Percentiles rank a stretch among this genome's conserved stretches.
Conservation (phyloP, 2,329 filamentous ascomycete species). For the Diplocarpon rosae region DNA sequence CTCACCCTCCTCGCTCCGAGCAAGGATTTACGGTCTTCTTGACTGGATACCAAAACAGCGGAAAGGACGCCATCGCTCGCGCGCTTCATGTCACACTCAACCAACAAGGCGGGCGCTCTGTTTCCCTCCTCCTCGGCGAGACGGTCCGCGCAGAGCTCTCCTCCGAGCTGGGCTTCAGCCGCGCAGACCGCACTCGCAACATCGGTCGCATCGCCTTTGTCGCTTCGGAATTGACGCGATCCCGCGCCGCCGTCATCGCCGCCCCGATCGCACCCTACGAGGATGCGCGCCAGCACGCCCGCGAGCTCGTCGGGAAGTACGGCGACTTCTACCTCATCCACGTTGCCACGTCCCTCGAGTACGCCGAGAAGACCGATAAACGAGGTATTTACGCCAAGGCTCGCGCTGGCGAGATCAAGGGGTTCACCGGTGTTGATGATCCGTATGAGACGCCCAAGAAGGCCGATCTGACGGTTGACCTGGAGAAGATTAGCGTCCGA, state of each 20-base stretch:
- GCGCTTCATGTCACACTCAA: slow-evolving; percentile 95
- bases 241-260: slow-evolving; percentile 89
- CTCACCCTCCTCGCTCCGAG: slow-evolving; percentile 78
- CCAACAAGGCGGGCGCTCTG: slow-evolving; percentile 91
- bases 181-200: slow-evolving; percentile 87
- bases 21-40: slow-evolving; percentile 99
- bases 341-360: slow-evolving; percentile 83
- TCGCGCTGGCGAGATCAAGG: slow-evolving; percentile 83
- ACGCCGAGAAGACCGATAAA: slow-evolving; percentile 92
- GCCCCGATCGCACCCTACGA: slow-evolving; percentile 94
- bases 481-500: slow-evolving; percentile 77
- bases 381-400: slow-evolving; percentile 80
- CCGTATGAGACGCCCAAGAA: slow-evolving; percentile 81
- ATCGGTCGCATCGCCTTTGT: slow-evolving; percentile 95
- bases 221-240: slow-evolving; percentile 83
- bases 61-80: slow-evolving; percentile 93
- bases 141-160: slow-evolving; percentile 90
- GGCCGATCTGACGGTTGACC: slow-evolving; percentile 74
- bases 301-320: slow-evolving; percentile 75
- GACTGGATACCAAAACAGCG: slow-evolving; percentile 90
- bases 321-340: slow-evolving; percentile 93
- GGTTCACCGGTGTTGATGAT: slow-evolving; percentile 96
- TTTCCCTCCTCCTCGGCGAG: slow-evolving; percentile 89
- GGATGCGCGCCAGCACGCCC: slow-evolving; percentile 61
- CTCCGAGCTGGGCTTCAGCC: slow-evolving; percentile 88